A percentile compares a stretch with the other conserved stretches of the same genome.
These are phyloP conservation scores for Pulveroboletus sp. DNA, from an alignment of 768 basidiomycete species.

Conservation along the genomic window DNA sequence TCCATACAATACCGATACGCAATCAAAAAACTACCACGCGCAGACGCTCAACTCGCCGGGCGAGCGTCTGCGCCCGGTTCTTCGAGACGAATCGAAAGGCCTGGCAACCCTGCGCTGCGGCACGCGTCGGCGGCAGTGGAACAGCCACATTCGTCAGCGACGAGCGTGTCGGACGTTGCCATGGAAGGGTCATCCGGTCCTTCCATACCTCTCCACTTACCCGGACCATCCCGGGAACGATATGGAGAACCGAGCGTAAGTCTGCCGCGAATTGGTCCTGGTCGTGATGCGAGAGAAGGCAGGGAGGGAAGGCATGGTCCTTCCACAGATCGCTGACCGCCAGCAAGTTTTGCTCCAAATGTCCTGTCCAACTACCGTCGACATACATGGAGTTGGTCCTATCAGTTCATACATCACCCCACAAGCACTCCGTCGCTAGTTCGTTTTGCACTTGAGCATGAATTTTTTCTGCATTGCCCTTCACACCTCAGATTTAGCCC, in stretches of 20 bases:
- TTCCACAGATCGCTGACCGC: conserved; percentile 23
- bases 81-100: conserved; percentile 30
- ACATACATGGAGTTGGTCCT: conserved; percentile 3
- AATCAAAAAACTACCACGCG: conserved; percentile 76
- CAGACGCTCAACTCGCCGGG: conserved; percentile 69
- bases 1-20: conserved; percentile 35
- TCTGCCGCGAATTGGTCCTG: conserved; percentile 19
- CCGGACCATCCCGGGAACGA: conserved; percentile 30
- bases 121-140: conserved; percentile 27
- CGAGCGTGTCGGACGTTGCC: conserved; percentile 23
- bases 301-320: conserved; percentile 30
- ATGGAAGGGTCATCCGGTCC: conserved; percentile 27
- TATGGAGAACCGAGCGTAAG: conserved; percentile 32
- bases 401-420: conserved; percentile 1
- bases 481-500: conserved; percentile 7
- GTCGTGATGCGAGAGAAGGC: conserved; percentile 34
- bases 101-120: conserved; percentile 38
- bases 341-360: conserved; percentile 1
- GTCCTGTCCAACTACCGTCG: neutral
- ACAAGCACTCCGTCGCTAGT: conserved; percentile 6
- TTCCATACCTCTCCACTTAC: conserved; percentile 33
- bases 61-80: conserved; percentile 68
- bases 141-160: conserved; percentile 19
- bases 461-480: conserved; percentile 8
- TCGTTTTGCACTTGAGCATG: conserved; percentile 20